A percentile compares a stretch with the other conserved stretches of the same genome.
Evolutionary conservation across 139 green algal species (phyloP).

Genomic region (Chlorella sp.): DNA sequence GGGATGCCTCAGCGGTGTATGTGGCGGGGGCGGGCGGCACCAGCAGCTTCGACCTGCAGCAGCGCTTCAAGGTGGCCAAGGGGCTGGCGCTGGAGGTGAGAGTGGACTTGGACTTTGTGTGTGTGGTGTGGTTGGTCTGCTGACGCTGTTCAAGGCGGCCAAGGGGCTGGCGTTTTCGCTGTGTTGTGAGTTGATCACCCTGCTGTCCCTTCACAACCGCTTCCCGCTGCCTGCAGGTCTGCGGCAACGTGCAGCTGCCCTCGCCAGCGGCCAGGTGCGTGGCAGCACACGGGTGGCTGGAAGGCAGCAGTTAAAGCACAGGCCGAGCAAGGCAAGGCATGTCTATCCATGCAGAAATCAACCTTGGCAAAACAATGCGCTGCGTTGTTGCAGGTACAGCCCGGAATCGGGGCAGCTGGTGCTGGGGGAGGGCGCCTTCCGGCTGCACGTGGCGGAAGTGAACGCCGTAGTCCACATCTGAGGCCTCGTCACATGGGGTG

Average conservation of each 20-base stretch:
- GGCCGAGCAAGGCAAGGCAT: too few species aligned
- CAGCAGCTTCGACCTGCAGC: constrained; percentile 40
- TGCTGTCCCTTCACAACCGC: background rate
- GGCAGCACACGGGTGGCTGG: too few species aligned
- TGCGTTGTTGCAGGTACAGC: constrained; percentile 16
- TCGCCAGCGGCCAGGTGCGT: constrained; percentile 38
- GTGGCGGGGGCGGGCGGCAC: background rate
- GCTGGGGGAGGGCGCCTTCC: constrained; percentile 55
- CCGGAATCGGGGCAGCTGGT: constrained; percentile 9
- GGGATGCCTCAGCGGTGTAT: constrained; percentile 25
- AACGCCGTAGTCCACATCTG: constrained; percentile 59
- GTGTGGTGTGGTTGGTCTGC: too few species aligned
- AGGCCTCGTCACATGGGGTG: too few species aligned
- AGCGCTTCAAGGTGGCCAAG: constrained; percentile 42
- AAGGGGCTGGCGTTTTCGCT: too few species aligned
- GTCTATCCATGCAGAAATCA: too few species aligned
- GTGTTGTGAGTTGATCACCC: too few species aligned
- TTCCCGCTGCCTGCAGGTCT: constrained; percentile 34
- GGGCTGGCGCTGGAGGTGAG: constrained; percentile 44
- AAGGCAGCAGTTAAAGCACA: too few species aligned
- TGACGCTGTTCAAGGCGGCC: too few species aligned
- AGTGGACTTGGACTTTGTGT: too few species aligned
- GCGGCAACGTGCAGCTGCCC: constrained; percentile 49
- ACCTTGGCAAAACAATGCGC: too few species aligned
- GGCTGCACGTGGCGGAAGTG: constrained; percentile 60